Evolutionary conservation across 2,329 filamentous ascomycete genomes (phyloP), one percentile per base, ranked within the genome.

Genomic region (Hymenoscyphus scutula): DNA sequence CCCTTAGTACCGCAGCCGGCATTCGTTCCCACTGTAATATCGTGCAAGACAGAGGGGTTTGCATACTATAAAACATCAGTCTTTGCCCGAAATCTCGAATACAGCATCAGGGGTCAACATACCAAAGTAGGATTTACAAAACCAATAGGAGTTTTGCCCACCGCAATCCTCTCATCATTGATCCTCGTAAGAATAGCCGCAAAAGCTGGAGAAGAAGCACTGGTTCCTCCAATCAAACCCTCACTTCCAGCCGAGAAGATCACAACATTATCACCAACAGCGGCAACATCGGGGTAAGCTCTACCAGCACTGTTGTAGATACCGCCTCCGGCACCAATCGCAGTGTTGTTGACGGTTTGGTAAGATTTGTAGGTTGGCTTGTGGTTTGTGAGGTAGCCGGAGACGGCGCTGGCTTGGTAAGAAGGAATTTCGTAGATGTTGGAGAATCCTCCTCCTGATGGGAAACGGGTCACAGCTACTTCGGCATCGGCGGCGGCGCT

Each of bases 131-230:
- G 67, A 69, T 87, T 87, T 56, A 87, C 65, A 75, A 84, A 87
- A 0, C 84, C 84, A 7, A 79, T 57, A 4, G 74, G 71, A 3
- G 62, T 65, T 72, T 82, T 80, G 3, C 82, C 81, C 17, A 73
- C 75, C 0, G 78, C 76, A 29, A 87, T 72, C 29, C 84, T 74
- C 1, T 82, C 83, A 67, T 88, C 85, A 66, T 89, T 89, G 61
- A 89, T 77, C 2, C 89, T 77, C 2, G 81, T 77, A 34, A 89
- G 76, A 62, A 89, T 78, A 17, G 80, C 82, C 0, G 83, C 80
- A 3, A 83, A 82, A 0, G 83, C 75, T 0, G 87, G 88, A 1
- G 82, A 74, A 0, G 85, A 80, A 34, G 84, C 82, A 27, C 78
- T 81, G 3, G 81, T 84, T 11, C 84, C 84, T n/a, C 78, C 79